phyloP scores from a whole-genome alignment of 768 basidiomycete genomes.

The Boletus coccyginus region DNA sequence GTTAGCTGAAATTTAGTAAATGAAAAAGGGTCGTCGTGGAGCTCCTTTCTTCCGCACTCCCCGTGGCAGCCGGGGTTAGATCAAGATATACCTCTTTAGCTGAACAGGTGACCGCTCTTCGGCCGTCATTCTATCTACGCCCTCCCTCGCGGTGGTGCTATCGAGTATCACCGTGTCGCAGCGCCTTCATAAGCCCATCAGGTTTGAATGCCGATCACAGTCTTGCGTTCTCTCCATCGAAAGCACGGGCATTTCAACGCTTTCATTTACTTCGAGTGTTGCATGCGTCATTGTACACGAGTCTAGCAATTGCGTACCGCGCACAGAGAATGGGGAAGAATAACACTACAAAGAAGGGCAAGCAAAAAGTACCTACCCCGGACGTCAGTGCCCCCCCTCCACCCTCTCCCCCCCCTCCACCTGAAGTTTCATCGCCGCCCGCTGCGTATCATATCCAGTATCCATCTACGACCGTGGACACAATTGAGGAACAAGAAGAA shows the following conservation, averaged over 20 bases:
- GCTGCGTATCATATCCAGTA: conserved; percentile 25
- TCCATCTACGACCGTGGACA: conserved; percentile 14
- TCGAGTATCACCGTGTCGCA: neutral
- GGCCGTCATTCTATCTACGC: conserved; percentile 7
- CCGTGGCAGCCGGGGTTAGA: neutral
- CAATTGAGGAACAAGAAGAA: conserved; percentile 29
- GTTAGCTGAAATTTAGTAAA: conserved; percentile 1
- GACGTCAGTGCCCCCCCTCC: conserved; percentile 10
- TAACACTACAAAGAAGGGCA: conserved; percentile 31
- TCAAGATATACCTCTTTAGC: conserved; percentile 1
- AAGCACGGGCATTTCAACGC: conserved; percentile 21
- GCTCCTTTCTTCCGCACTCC: conserved; percentile 10
- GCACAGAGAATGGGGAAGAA: conserved; percentile 29
- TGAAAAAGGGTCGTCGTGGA: conserved; percentile 18
- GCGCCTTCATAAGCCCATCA: conserved; percentile 13
- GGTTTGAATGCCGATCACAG: conserved; percentile 3
- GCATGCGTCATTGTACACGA: conserved; percentile 26
- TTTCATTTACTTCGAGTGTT: conserved; percentile 31
- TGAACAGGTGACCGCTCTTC: neutral
- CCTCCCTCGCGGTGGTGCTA: neutral
- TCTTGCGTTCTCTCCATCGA: conserved; percentile 9
- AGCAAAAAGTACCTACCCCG: conserved; percentile 27
- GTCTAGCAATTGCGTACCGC: conserved; percentile 17
- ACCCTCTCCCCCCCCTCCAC: conserved; percentile 9
- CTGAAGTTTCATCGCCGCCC: conserved; percentile 20